Evolutionary conservation across 345 rosid genomes (phyloP).

Genomic region (Cardiospermum halicacabum): DNA sequence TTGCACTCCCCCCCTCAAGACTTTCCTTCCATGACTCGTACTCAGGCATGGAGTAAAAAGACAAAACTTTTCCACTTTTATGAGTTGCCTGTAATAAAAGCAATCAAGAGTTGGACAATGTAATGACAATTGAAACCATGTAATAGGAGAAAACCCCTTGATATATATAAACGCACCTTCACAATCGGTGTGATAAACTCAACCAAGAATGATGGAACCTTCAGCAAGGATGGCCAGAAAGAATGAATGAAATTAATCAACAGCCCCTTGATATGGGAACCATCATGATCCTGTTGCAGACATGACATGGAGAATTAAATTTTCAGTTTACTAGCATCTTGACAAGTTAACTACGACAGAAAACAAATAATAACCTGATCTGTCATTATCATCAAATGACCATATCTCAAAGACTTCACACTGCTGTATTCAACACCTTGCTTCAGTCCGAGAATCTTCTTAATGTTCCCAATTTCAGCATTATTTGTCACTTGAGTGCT

Average conservation of each 20-base stretch:
- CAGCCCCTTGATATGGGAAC: conserved; percentile 94
- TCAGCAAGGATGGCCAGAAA: conserved; percentile 94
- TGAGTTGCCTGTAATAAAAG: conserved; percentile 55
- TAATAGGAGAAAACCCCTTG: too few species aligned
- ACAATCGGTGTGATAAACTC: conserved; percentile 97
- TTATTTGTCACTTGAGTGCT: conserved; percentile 75
- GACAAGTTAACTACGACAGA: neutral
- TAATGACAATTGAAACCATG: neutral
- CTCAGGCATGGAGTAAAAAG: conserved; percentile 94
- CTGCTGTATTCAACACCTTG: conserved; percentile 63
- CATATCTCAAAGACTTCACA: conserved; percentile 91
- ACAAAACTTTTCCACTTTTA: conserved; percentile 36
- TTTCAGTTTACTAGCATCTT: neutral
- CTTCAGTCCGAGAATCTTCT: conserved; percentile 94
- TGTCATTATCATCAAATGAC: conserved; percentile 98
- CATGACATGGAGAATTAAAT: conserved; percentile 13
- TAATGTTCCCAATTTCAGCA: conserved; percentile 74
- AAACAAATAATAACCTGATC: conserved; percentile 64
- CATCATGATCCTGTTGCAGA: conserved; percentile 87
- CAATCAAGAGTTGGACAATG: neutral
- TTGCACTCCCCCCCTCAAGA: conserved; percentile 54
- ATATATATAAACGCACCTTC: conserved; percentile 62
- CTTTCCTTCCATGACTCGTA: conserved; percentile 85
- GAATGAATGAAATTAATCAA: conserved; percentile 89
- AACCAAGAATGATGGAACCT: conserved; percentile 77